Evolutionary conservation across 2,329 filamentous ascomycete genomes (phyloP), one percentile per base, ranked within the genome.

Genomic region (Triangularia verruculosa): DNA sequence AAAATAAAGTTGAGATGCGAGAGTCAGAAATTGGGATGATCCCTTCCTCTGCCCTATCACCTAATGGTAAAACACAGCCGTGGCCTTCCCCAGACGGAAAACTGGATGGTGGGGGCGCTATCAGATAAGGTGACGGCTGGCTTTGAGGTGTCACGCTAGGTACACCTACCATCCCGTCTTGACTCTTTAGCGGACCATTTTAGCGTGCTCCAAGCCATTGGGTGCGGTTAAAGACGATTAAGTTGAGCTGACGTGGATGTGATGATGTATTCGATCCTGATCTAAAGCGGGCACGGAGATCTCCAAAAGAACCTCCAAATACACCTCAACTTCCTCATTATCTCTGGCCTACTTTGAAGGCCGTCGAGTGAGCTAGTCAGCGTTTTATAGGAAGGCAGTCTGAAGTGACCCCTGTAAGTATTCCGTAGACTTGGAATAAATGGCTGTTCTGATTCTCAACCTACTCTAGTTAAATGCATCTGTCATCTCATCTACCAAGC

Each of bases 201-300:
- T 28, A 54, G 20, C 51, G 25, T 6, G 51, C 51, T 20, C 51
- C 51, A 54, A 24, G 51, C 51, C 51, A 54, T 54, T 54, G 25
- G 51, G 51, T 28, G 51, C 51, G 51, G 51, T n/a, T 54, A 54
- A 54, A 54, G 22, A 28, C 22, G 51, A 54, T 54, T 25, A 54
- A 25, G 51, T 54, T 54, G 22, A 54, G 51, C 51, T 54, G 51
- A 54, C 51, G 51, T 54, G 51, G 51, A 54, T 54, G 17, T 47
- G 9, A 47, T 47, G 39, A 47, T 47, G 39, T 47, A 47, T 47
- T n/a, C n/a, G n/a, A 47, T 47, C 39, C 20, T 20, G 39, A 47
- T 47, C 39, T 47, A 17, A 47, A 15, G 39, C 39, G 17, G 39
- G n/a, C 39, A 47, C 39, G 39, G 39, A 47, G n/a, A 47, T 47